A percentile compares a stretch with the other conserved stretches of the same genome.
Conservation (phyloP, 345 rosid genomes). For the Gossypium rotundifolium region DNA sequence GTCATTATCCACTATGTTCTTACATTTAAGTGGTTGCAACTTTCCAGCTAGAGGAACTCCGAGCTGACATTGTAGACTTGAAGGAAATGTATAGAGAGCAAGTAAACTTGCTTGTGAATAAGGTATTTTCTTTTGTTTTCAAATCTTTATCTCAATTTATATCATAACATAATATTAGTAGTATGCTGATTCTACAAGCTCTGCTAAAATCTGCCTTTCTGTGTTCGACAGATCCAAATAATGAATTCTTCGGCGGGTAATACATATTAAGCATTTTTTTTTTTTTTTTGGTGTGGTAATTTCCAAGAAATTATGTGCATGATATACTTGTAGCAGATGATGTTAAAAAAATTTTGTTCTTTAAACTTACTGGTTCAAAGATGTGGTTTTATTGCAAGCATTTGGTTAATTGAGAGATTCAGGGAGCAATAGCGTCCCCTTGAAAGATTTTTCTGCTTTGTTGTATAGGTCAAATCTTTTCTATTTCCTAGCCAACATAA, state of each 20-base stretch:
- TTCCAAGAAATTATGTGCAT: neutral
- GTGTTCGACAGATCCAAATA: constrained; percentile 48
- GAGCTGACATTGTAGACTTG: constrained; percentile 90
- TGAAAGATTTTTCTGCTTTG: constrained; percentile 9
- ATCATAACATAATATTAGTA: neutral
- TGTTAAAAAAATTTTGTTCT: constrained; percentile 8
- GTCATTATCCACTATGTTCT: neutral
- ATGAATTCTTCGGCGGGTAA: constrained; percentile 36
- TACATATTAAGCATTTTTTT: constrained; percentile 1
- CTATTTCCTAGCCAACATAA: neutral
- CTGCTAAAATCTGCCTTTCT: constrained; percentile 3
- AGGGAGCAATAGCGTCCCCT: neutral
- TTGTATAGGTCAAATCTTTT: constrained; percentile 26
- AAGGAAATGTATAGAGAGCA: constrained; percentile 99
- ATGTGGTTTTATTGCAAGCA: neutral
- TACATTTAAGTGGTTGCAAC: constrained; percentile 11
- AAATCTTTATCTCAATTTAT: neutral
- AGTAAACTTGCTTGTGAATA: constrained; percentile 93
- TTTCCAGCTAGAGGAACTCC: constrained; percentile 94
- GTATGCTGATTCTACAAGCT: neutral
- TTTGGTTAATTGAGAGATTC: neutral
- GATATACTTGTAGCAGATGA: constrained; percentile 11
- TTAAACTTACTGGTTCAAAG: neutral
- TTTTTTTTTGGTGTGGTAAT: neutral
- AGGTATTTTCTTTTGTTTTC: constrained; percentile 39